Evolutionary conservation across 2,329 filamentous ascomycete species (phyloP), one percentile per base, ranked within the genome.

Genomic region (Xylariaceae sp.): DNA sequence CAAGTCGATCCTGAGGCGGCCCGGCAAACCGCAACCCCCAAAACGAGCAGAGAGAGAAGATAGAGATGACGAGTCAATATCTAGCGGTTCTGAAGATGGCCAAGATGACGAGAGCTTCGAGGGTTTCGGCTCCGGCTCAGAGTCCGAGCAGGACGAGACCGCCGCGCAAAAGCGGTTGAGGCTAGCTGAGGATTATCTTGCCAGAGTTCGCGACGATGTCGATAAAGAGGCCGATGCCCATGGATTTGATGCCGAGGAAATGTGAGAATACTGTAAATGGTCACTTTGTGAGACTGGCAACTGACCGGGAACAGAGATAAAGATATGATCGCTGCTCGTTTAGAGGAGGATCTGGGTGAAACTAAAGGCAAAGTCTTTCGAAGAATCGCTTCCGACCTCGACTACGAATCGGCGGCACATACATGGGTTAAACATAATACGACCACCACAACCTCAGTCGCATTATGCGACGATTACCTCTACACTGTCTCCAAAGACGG

Each of bases 211-310:
- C 64, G 82, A 88, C 64, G 88, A 96, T 60, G 85, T 90, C 22
- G 70, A 77, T 62, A 82, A 88, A 64, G 88, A 96, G 60, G 85
- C 90, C 22, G 70, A 77, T 62, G 88, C 90, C 58, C 81, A 80
- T 48, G 94, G 91, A 38, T 99, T 97, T 66, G 91, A 99, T 72
- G 94, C 94, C 7, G 91, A 87, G 62, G 90, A 97, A 48, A 89
- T 99, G 56, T 58, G 48, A 58, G 56, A 44, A 47, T 17, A n/a
- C 18, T 14, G n/a, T 34, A 39, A 31, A 40, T 50, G 38, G 44
- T 33, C 43, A 39, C 12, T 31, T 33, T 14, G 13, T 5, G 13
- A 19, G 18, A 41, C n/a, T 44, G 9, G 12, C 10, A 2, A 16
- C 34, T 38, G 16, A 38, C 34, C 13, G 9, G 9, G 13, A 38